Evolutionary conservation across 345 rosid genomes (phyloP), one percentile per base, ranked within the genome.

Genomic region (Arabis hirsuta): DNA sequence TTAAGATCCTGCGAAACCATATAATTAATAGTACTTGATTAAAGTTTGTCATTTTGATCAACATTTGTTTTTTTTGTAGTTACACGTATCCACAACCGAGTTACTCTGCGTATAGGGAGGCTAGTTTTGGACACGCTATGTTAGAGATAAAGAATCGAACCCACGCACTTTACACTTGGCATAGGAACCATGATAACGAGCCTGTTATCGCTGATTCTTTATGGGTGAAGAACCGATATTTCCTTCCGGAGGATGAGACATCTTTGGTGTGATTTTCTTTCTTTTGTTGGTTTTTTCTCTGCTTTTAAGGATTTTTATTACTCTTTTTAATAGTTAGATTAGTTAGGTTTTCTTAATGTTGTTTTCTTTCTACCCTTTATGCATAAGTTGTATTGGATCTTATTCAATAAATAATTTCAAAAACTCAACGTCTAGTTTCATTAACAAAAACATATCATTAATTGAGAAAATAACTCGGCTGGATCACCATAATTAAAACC

Each of bases 51-150:
- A 0, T 64, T 14, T 64, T 65, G 22, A 56, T 57, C 3, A 73
- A 65, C 0, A 42, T 47, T 0, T 61, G 6, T 36, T 11, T 36
- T 41, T 29, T 2, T 6, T 62, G 62, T 56, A 85, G 86, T 43
- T 84, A 67, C 52, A 72, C 56, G 1, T 73, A 85, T 20, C 91
- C 91, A 0, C 89, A 87, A 60, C 89, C 89, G 13, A 81, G 80
- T 14, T 82, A 85, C 53, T 87, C 91, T 0, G 85, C 87, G 0
- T 87, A 62, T 62, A 68, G 89, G 2, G 89, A 87, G 72, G 87
- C 89, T 2, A 87, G 89, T 69, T 85, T 80, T 16, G 87, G 89
- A 19, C 91, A 87, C 46, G 83, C 89, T n/a, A 32, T 80, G 2
- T 62, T 85, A 42, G 86, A 87, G 58, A 83, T 87, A 27, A 77